Conservation (phyloP, 1,284 basidiomycete genomes). For the Albatrellus sp. region DNA sequence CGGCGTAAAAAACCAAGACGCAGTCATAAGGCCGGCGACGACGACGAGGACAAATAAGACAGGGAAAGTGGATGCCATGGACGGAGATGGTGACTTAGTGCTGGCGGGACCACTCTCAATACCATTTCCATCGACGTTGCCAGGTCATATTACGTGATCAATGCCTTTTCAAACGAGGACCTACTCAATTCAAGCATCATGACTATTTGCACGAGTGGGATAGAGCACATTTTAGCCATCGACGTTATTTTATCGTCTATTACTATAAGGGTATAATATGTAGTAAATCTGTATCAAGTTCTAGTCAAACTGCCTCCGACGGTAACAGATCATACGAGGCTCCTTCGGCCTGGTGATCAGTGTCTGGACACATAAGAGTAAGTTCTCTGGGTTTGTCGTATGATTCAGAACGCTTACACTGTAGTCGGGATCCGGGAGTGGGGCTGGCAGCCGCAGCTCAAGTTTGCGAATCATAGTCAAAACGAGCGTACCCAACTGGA, state of each 20-base stretch:
- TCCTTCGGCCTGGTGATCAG: constrained; percentile 61
- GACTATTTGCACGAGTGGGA: no score
- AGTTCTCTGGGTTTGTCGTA: not conserved
- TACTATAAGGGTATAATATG: no score
- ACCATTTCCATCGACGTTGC: no score
- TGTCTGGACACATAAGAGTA: constrained; percentile 24
- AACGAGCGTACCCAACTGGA: constrained; percentile 85
- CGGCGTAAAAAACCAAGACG: constrained; percentile 59
- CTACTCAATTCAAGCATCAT: no score
- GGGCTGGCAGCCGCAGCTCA: constrained; percentile 57
- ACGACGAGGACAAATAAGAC: constrained; percentile 34
- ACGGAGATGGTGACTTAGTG: constrained; percentile 1
- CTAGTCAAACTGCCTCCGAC: constrained; percentile 19
- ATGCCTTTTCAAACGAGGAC: no score
- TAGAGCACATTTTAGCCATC: no score
- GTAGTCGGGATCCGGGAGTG: constrained; percentile 82
- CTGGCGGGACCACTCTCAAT: no score
- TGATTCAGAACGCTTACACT: constrained; percentile 51
- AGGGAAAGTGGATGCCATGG: constrained; percentile 26
- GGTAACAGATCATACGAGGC: constrained; percentile 32
- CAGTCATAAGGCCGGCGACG: constrained; percentile 49
- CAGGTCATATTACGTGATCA: no score
- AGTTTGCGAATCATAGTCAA: constrained; percentile 68
- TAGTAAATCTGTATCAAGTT: no score
- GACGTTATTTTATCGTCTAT: no score